A percentile compares a stretch with the other conserved stretches of the same genome.
Conservation (phyloP, 495 filamentous ascomycete species). For the Aspergillus kassunensis region DNA sequence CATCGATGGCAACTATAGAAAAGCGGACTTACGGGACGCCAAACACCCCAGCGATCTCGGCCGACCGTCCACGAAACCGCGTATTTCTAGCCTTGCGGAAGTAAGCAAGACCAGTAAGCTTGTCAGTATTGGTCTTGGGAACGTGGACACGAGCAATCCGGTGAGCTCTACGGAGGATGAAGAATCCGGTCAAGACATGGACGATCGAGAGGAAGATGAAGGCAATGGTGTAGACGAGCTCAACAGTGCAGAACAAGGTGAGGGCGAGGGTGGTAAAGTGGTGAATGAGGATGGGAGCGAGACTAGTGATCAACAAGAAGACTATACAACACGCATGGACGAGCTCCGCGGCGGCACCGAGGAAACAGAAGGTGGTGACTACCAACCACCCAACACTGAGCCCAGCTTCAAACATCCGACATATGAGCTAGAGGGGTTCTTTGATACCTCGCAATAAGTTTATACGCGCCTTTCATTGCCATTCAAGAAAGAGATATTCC, state of each 20-base stretch:
- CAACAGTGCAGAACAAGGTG: slow-evolving; percentile 2
- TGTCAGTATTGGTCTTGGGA: slow-evolving; percentile 30
- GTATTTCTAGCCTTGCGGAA: slow-evolving; percentile 22
- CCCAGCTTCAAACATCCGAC: slow-evolving; percentile 14
- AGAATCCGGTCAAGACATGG: not conserved
- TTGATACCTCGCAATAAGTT: not conserved
- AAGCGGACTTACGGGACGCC: slow-evolving; percentile 22
- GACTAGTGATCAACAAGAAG: slow-evolving; percentile 4
- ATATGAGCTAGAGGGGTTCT: not conserved
- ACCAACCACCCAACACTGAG: slow-evolving; percentile 9
- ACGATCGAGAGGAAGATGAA: slow-evolving; percentile 10
- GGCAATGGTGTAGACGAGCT: slow-evolving; percentile 3
- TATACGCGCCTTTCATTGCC: not conserved
- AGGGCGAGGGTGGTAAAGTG: not conserved
- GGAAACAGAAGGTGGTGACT: slow-evolving; percentile 24
- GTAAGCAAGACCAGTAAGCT: slow-evolving; percentile 35
- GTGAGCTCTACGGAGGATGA: slow-evolving; percentile 21
- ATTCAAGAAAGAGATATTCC: not conserved
- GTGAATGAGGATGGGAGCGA: slow-evolving; percentile 1
- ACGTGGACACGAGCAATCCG: slow-evolving; percentile 20
- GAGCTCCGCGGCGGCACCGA: slow-evolving; percentile 23
- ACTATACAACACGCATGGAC: slow-evolving; percentile 18
- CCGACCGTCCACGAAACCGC: slow-evolving; percentile 21
- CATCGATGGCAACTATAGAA: slow-evolving; percentile 31
- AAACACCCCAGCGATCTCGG: slow-evolving; percentile 23